Conservation (phyloP, 148 eudicot species). For the Chenopodium berlandieri region DNA sequence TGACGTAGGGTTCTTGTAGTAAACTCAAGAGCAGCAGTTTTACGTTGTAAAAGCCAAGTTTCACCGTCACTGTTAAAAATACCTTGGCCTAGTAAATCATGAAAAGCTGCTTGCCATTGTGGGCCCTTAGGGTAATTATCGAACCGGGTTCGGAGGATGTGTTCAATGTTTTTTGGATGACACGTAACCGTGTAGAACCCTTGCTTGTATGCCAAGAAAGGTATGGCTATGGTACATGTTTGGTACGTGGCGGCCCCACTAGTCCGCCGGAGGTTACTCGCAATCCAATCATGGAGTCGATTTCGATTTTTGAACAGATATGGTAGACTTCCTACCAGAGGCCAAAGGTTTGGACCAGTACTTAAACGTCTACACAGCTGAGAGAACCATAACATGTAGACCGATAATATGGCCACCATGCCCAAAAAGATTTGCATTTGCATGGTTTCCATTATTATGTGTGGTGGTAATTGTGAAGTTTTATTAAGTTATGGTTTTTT, state of each 20-base stretch:
- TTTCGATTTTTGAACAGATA: conserved; percentile 52
- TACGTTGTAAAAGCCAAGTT: conserved; percentile 80
- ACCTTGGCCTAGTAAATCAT: conserved; percentile 82
- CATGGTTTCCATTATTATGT: conserved; percentile 43
- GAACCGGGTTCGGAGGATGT: conserved; percentile 77
- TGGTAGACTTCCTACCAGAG: conserved; percentile 71
- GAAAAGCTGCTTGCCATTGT: conserved; percentile 79
- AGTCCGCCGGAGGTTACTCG: conserved; percentile 54
- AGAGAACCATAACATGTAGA: conserved; percentile 71
- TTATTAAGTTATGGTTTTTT: background rate
- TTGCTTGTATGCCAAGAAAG: conserved; percentile 61
- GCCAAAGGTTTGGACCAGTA: conserved; percentile 62
- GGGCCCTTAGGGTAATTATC: conserved; percentile 95
- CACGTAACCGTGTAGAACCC: conserved; percentile 85
- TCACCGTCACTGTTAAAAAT: conserved; percentile 86
- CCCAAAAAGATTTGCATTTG: conserved; percentile 38
- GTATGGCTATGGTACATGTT: conserved; percentile 74
- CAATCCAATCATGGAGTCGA: conserved; percentile 78
- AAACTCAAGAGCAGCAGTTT: conserved; percentile 89
- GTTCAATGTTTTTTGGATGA: conserved; percentile 85
- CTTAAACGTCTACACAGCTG: conserved; percentile 39
- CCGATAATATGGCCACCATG: conserved; percentile 35
- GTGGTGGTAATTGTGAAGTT: background rate
- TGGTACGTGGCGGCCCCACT: conserved; percentile 73
- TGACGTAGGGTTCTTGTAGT: conserved; percentile 81